Evolutionary conservation across 2,329 filamentous ascomycete species (phyloP).

Genomic region (Fusarium hainanense): DNA sequence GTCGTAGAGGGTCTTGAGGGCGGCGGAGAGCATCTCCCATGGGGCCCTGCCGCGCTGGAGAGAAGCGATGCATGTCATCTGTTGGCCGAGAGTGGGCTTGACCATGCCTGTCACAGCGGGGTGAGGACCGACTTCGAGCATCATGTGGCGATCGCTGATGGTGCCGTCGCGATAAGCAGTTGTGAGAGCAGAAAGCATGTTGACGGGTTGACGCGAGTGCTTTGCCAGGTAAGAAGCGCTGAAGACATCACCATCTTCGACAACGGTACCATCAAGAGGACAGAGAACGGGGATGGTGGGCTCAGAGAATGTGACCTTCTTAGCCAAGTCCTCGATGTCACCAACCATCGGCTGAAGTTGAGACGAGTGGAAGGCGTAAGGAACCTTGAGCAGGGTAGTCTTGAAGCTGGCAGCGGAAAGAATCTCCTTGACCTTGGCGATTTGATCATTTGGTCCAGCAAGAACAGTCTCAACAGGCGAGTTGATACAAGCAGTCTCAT

Average conservation of each 20-base stretch:
- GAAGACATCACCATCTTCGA: conserved; percentile 7
- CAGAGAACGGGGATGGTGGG: conserved; percentile 20
- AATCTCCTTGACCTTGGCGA: conserved; percentile 14
- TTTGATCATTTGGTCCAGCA: conserved; percentile 26
- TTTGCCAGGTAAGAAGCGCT: conserved; percentile 21
- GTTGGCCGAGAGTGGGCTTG: conserved; percentile 27
- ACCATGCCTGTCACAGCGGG: conserved; percentile 36
- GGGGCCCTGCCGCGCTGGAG: conserved; percentile 23
- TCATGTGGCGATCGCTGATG: conserved; percentile 18
- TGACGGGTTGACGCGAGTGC: conserved; percentile 35
- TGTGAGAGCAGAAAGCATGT: conserved; percentile 24
- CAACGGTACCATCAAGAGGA: conserved; percentile 27
- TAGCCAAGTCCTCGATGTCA: conserved; percentile 55
- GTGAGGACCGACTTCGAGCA: conserved; percentile 38
- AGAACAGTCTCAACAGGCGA: conserved; percentile 68
- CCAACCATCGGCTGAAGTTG: conserved; percentile 57
- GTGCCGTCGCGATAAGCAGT: not conserved
- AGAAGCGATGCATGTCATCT: conserved; percentile 26
- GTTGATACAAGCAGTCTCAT: conserved; percentile 69
- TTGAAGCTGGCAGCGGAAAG: conserved; percentile 41
- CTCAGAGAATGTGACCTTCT: conserved; percentile 9
- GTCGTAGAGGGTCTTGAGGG: conserved; percentile 22
- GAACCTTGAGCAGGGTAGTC: conserved; percentile 50
- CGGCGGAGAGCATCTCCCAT: conserved; percentile 16
- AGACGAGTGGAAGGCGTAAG: conserved; percentile 53